phyloP scores from a whole-genome alignment of 1,284 basidiomycete genomes.

The Tilletia indica region DNA sequence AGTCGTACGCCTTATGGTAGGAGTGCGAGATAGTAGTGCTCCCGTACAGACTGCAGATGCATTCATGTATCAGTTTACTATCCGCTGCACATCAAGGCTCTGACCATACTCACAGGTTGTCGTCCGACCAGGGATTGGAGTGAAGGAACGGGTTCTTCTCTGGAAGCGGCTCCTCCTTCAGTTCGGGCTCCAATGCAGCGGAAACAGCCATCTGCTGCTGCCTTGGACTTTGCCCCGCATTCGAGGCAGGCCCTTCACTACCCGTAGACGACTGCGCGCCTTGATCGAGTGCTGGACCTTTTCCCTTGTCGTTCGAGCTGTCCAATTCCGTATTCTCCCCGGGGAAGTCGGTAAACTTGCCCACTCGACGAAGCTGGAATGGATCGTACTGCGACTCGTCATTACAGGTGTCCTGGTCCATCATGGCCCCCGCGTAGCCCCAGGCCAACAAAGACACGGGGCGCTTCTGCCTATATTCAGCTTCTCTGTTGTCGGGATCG shows the following conservation, averaged over 20 bases:
- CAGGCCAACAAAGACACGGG: background rate
- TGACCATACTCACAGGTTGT: background rate
- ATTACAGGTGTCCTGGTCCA: background rate
- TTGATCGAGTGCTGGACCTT: background rate
- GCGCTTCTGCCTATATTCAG: background rate
- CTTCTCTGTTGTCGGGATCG: background rate
- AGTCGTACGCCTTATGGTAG: background rate
- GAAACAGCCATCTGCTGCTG: background rate
- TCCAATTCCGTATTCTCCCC: background rate
- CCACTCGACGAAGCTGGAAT: background rate
- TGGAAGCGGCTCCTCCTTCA: background rate
- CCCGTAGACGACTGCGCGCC: background rate
- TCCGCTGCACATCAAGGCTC: background rate
- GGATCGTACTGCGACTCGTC: background rate
- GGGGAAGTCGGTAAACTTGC: slow-evolving; percentile 11
- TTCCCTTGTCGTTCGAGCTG: background rate
- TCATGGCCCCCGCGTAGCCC: background rate
- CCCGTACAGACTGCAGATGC: background rate
- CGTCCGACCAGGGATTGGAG: background rate
- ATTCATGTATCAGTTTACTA: background rate
- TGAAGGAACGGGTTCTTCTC: background rate
- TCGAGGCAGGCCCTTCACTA: background rate
- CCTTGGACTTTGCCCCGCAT: background rate
- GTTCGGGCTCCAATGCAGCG: background rate
- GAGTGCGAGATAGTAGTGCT: background rate